Percentiles rank a stretch among this genome's conserved stretches.
These are phyloP conservation scores for Xanthoconium stramineum DNA, from an alignment of 768 basidiomycete species.

Conservation along the genomic window DNA sequence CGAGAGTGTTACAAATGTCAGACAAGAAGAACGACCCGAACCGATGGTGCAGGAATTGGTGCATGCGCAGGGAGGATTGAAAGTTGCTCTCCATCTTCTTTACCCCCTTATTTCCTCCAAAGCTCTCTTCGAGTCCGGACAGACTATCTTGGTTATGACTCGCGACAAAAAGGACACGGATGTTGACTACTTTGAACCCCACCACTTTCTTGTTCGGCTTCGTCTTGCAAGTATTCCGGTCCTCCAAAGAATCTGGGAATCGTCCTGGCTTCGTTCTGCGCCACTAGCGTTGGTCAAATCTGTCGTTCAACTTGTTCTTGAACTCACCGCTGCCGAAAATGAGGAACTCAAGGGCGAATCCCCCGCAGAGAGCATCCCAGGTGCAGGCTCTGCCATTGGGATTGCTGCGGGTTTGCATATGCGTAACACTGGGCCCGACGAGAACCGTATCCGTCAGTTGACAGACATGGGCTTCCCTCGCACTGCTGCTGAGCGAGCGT, in stretches of 20 bases:
- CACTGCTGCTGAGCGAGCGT: constrained; percentile 79
- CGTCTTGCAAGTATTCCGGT: constrained; percentile 69
- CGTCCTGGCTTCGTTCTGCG: constrained; percentile 74
- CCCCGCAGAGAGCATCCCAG: constrained; percentile 33
- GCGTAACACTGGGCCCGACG: constrained; percentile 56
- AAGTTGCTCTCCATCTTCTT: constrained; percentile 76
- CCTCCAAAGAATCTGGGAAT: constrained; percentile 71
- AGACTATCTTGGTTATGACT: constrained; percentile 68
- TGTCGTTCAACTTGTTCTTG: constrained; percentile 73
- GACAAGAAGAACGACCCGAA: constrained; percentile 56
- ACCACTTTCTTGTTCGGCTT: constrained; percentile 82
- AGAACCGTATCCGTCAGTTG: constrained; percentile 74
- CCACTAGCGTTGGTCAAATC: constrained; percentile 74
- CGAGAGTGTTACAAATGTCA: constrained; percentile 46
- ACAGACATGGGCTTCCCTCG: constrained; percentile 97
- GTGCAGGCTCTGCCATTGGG: constrained; percentile 30
- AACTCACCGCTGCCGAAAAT: constrained; percentile 77
- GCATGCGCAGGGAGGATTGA: constrained; percentile 77
- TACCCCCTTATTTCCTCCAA: constrained; percentile 75
- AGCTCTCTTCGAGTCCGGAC: constrained; percentile 79
- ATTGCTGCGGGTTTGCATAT: constrained; percentile 33
- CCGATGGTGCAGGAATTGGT: constrained; percentile 59
- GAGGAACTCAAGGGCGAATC: constrained; percentile 61
- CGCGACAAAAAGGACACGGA: constrained; percentile 80
- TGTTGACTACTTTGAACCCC: constrained; percentile 76